These are phyloP conservation scores for Nigrograna mackinnonii DNA, from an alignment of 2,329 filamentous ascomycete species.

Conservation along the genomic window DNA sequence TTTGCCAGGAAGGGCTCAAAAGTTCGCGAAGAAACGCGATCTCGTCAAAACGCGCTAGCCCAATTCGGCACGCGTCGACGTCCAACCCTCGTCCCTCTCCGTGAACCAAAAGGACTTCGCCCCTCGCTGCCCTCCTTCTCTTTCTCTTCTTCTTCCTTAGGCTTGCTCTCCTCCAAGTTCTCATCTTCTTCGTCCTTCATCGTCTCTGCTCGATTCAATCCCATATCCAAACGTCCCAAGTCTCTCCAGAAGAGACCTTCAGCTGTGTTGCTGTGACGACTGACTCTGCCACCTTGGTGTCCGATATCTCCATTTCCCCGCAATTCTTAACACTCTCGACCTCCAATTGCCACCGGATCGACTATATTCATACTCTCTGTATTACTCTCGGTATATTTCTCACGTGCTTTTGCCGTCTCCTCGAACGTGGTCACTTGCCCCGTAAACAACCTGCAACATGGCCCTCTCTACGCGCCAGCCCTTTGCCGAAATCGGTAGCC, in stretches of 20 bases:
- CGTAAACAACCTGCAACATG: too few species aligned
- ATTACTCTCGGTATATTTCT: too few species aligned
- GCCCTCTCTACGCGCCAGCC: constrained; percentile 66
- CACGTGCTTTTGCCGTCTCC: too few species aligned
- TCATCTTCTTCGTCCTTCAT: constrained; percentile 5
- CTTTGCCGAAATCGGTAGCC: constrained; percentile 72
- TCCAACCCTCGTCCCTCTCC: constrained; percentile 4
- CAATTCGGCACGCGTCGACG: constrained; percentile 21
- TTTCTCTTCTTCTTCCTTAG: constrained; percentile 12
- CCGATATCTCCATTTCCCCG: too few species aligned
- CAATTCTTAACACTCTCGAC: too few species aligned
- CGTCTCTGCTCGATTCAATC: constrained; percentile 3
- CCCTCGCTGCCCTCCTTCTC: constrained; percentile 8
- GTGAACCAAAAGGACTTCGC: constrained; percentile 16
- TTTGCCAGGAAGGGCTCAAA: too few species aligned
- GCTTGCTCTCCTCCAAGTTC: constrained; percentile 15
- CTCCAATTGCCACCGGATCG: too few species aligned
- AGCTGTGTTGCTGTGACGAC: constrained; percentile 11
- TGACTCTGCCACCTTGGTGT: too few species aligned
- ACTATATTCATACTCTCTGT: too few species aligned
- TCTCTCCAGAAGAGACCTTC: constrained; percentile 5
- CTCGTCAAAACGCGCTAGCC: constrained; percentile 23
- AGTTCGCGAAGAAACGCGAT: background rate
- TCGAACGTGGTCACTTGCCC: too few species aligned
- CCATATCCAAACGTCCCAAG: too few species aligned